Percentiles rank a stretch among this genome's conserved stretches.
phyloP scores from a whole-genome alignment of 139 green algal species.

The Pseudopediastrum boryanum region DNA sequence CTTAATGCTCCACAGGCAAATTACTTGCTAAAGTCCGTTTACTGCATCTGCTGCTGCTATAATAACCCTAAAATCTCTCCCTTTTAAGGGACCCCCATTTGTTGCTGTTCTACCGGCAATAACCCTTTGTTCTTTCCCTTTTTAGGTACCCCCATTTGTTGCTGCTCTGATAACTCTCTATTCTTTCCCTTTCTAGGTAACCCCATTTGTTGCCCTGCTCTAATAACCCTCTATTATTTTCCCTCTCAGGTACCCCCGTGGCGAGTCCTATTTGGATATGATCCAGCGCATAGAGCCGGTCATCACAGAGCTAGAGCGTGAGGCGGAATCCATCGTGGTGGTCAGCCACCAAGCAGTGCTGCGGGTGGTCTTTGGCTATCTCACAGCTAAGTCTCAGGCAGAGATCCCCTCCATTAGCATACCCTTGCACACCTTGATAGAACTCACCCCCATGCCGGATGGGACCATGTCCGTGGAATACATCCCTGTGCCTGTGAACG shows the following conservation, averaged over 20 bases:
- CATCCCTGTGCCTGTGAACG: constrained; percentile 44
- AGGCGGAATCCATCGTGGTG: constrained; percentile 84
- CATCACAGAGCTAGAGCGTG: constrained; percentile 91
- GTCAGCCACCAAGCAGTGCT: constrained; percentile 90
- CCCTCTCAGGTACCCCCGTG: constrained; percentile 78
- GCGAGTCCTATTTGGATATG: constrained; percentile 93
- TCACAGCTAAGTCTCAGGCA: constrained; percentile 60
- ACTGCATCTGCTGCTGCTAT: too few species aligned
- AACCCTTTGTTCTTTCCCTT: too few species aligned
- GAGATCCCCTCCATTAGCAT: constrained; percentile 82
- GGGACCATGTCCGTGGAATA: constrained; percentile 78
- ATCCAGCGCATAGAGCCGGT: constrained; percentile 91
- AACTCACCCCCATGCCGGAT: constrained; percentile 85
- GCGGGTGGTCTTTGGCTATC: constrained; percentile 86
- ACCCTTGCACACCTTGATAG: constrained; percentile 92
- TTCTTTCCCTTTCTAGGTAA: too few species aligned
- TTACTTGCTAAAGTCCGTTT: too few species aligned
- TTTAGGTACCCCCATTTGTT: too few species aligned
- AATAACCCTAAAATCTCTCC: too few species aligned
- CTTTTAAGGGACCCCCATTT: too few species aligned
- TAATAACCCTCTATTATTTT: neutral
- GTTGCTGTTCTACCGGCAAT: too few species aligned
- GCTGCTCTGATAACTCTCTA: too few species aligned
- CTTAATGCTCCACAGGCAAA: too few species aligned
- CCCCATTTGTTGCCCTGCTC: too few species aligned